Percentiles rank a stretch among this genome's conserved stretches.
These are phyloP conservation scores for Saksenaea vasiformis DNA, from an alignment of 371 early-diverging fungal species.

Conservation along the genomic window DNA sequence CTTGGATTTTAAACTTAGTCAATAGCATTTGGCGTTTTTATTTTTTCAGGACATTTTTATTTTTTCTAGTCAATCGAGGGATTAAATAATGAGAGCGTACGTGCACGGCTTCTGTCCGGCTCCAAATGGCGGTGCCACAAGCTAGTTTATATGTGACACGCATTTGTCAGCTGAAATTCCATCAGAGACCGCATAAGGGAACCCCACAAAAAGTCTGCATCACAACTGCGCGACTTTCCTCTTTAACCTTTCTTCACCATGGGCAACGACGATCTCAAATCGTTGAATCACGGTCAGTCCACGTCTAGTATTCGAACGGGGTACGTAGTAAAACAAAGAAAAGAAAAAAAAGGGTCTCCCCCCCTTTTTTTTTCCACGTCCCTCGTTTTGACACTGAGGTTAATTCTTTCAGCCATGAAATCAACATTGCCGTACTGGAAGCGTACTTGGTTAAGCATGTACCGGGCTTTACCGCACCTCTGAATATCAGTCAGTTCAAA, in stretches of 20 bases:
- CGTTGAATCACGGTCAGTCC: conserved; percentile 23
- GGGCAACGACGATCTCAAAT: conserved; percentile 5
- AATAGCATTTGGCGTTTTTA: too few species aligned
- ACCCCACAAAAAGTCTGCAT: neutral
- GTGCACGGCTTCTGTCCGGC: neutral
- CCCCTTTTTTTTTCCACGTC: neutral
- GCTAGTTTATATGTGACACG: neutral
- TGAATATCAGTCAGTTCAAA: conserved; percentile 80
- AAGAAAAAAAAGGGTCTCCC: neutral
- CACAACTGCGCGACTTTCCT: neutral
- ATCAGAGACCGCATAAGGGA: neutral
- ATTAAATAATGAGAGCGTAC: neutral
- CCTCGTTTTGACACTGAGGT: neutral
- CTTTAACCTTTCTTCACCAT: conserved; percentile 4
- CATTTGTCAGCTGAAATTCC: conserved; percentile 2
- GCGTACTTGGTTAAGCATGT: conserved; percentile 53
- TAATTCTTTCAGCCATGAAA: conserved; percentile 53
- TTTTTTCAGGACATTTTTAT: neutral
- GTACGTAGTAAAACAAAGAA: conserved; percentile 17
- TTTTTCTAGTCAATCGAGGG: neutral
- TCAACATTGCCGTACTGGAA: conserved; percentile 62
- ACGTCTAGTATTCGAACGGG: conserved; percentile 39
- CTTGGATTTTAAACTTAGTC: too few species aligned
- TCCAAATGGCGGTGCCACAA: neutral
- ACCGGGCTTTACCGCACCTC: conserved; percentile 61